Percentiles rank a stretch among this genome's conserved stretches.
phyloP scores from a whole-genome alignment of 768 basidiomycete species.

The Hygrocybe coccinea region DNA sequence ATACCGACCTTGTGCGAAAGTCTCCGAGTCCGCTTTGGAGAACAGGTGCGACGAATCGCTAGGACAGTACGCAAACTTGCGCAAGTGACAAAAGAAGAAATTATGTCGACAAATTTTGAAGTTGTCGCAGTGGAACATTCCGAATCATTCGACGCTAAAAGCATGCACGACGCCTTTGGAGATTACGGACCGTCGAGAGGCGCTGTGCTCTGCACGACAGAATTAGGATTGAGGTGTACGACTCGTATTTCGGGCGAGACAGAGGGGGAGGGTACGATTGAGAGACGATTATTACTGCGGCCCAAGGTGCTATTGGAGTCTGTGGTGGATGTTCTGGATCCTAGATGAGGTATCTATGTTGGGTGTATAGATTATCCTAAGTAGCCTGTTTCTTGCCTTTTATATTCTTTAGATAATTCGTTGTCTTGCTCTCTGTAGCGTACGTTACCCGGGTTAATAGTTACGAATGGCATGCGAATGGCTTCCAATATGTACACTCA shows the following conservation, averaged over 20 bases:
- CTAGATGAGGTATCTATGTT: conserved; percentile 14
- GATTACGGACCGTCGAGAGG: conserved; percentile 50
- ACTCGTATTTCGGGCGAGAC: conserved; percentile 37
- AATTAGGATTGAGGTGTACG: conserved; percentile 64
- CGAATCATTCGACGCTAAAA: conserved; percentile 38
- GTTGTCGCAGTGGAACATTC: conserved; percentile 57
- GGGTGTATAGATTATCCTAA: not conserved
- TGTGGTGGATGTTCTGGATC: conserved; percentile 45
- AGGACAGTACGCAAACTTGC: conserved; percentile 60
- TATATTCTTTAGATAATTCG: too few species aligned
- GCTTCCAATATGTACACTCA: too few species aligned
- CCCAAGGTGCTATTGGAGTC: conserved; percentile 78
- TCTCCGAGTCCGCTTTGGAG: conserved; percentile 47
- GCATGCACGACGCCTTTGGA: conserved; percentile 47
- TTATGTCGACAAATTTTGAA: conserved; percentile 74
- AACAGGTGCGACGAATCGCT: conserved; percentile 64
- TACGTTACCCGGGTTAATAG: too few species aligned
- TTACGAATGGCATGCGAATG: too few species aligned
- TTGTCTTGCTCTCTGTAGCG: too few species aligned
- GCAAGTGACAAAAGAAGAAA: conserved; percentile 63
- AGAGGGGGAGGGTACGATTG: conserved; percentile 42
- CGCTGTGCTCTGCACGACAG: conserved; percentile 61
- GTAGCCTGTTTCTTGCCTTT: not conserved
- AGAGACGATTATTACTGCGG: conserved; percentile 55
- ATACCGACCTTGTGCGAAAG: conserved; percentile 20